Evolutionary conservation across 208 protist species (phyloP).

Genomic region (Eutreptiella sp.): DNA sequence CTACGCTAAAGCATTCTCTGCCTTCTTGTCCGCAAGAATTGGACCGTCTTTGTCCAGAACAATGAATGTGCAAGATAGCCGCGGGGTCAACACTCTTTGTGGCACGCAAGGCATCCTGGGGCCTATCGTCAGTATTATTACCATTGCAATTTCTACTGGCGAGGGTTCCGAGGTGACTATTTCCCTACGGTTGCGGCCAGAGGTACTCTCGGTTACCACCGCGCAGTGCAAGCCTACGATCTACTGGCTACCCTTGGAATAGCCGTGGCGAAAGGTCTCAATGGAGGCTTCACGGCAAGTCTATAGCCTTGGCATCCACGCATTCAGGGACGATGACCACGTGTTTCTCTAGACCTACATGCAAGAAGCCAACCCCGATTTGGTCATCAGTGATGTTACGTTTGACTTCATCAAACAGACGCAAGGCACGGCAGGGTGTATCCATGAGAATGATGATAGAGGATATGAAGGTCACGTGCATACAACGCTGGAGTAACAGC

Average conservation of each 20-base stretch:
- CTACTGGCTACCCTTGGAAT: conserved; percentile 22
- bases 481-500: too few species aligned
- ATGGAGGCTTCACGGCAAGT: conserved; percentile 14
- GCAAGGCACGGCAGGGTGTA: too few species aligned
- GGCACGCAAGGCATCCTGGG: conserved; percentile 37
- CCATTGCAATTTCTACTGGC: conserved; percentile 20
- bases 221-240: background rate
- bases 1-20: conserved; percentile 38
- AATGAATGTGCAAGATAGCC: conserved; percentile 53
- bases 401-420: too few species aligned
- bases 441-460: too few species aligned
- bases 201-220: conserved; percentile 10
- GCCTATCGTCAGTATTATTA: conserved; percentile 25
- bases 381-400: too few species aligned
- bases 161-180: too few species aligned
- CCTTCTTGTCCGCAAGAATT: conserved; percentile 46
- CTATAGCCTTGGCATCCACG: too few species aligned
- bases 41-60: conserved; percentile 32
- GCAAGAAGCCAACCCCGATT: too few species aligned
- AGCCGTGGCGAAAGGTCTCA: conserved; percentile 15
- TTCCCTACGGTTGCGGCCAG: background rate
- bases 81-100: conserved; percentile 50
- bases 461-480: too few species aligned
- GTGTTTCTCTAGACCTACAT: too few species aligned
- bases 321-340: too few species aligned